A percentile compares a stretch with the other conserved stretches of the same genome.
Evolutionary conservation across 192 early-diverging fungal species (phyloP).

Genomic region (Entomortierella beljakovae): DNA sequence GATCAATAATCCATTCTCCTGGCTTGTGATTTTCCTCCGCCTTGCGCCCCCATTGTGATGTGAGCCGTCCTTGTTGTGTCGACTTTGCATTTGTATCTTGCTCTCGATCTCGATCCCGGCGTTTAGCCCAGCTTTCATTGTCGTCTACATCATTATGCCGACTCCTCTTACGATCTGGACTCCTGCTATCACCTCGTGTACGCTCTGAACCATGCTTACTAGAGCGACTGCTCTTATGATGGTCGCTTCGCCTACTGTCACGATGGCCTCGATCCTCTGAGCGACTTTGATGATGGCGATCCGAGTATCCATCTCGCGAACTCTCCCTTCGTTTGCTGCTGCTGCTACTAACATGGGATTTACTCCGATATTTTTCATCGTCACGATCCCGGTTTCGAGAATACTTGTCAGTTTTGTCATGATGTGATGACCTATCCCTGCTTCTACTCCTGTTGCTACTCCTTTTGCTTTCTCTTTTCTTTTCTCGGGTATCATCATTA

Average conservation of each 20-base stretch:
- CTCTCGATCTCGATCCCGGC: constrained; percentile 1
- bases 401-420: neutral
- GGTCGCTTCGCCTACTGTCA: neutral
- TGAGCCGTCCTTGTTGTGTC: neutral
- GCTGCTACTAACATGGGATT: neutral
- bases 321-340: constrained; percentile 2
- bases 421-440: neutral
- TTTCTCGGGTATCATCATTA: constrained; percentile 15
- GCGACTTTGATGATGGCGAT: constrained; percentile 3
- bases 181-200: neutral
- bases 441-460: constrained; percentile 9
- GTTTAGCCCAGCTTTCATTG: constrained; percentile 10
- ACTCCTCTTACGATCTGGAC: constrained; percentile 25
- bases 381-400: constrained; percentile 7
- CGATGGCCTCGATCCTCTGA: neutral
- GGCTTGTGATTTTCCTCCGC: constrained; percentile 13
- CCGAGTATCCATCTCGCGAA: constrained; percentile 10
- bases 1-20: constrained; percentile 48
- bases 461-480: constrained; percentile 13
- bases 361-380: neutral
- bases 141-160: constrained; percentile 1
- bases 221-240: neutral
- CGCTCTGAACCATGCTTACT: neutral
- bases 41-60: neutral
- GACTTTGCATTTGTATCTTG: neutral